A percentile compares a stretch with the other conserved stretches of the same genome.
These are phyloP conservation scores for Sisymbrium irio DNA, from an alignment of 345 rosid species.

Conservation along the genomic window DNA sequence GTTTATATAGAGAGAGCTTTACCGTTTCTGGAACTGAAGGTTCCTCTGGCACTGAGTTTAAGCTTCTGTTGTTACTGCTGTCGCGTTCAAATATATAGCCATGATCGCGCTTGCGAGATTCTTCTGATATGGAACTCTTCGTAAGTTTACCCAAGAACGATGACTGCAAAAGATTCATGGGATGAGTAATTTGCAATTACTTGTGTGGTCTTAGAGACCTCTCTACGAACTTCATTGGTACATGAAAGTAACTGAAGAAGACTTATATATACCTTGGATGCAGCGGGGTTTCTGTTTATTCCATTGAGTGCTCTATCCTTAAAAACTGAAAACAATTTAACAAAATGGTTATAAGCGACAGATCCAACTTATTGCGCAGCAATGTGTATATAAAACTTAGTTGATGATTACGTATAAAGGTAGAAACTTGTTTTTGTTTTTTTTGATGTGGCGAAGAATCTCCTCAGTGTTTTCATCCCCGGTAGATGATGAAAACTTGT, in stretches of 20 bases:
- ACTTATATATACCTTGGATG: slow-evolving; percentile 62
- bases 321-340: slow-evolving; percentile 41
- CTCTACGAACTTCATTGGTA: neutral
- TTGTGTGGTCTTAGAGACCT: neutral
- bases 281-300: slow-evolving; percentile 38
- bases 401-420: neutral
- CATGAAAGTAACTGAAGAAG: slow-evolving; percentile 15
- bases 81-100: slow-evolving; percentile 84
- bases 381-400: neutral
- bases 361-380: neutral
- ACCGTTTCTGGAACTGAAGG: slow-evolving; percentile 55
- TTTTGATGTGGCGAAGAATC: slow-evolving; percentile 66
- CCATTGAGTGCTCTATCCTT: slow-evolving; percentile 46
- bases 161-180: slow-evolving; percentile 55
- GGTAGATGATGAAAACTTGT: slow-evolving; percentile 48
- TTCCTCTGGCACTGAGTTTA: slow-evolving; percentile 50
- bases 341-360: slow-evolving; percentile 9
- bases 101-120: slow-evolving; percentile 50
- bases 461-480: slow-evolving; percentile 58
- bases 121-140: slow-evolving; percentile 50
- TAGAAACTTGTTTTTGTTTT: too few species aligned
- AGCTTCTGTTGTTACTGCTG: slow-evolving; percentile 56
- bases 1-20: slow-evolving; percentile 25
- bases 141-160: slow-evolving; percentile 69
- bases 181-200: too few species aligned